A percentile compares a stretch with the other conserved stretches of the same genome.
These are phyloP conservation scores for Fomitopsis pinicola DNA, from an alignment of 1,284 basidiomycete genomes.

Conservation along the genomic window DNA sequence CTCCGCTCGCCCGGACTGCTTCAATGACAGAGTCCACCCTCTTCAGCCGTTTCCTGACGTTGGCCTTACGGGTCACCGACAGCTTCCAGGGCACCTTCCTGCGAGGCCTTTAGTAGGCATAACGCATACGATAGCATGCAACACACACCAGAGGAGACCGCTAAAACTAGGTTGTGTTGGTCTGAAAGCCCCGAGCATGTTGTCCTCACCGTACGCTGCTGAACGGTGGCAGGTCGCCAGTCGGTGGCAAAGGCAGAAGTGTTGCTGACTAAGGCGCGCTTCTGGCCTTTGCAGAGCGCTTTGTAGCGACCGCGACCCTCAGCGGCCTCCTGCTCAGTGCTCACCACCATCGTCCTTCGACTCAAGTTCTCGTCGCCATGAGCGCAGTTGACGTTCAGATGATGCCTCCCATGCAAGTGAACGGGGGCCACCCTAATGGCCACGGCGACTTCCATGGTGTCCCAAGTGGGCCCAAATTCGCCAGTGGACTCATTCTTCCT, in stretches of 20 bases:
- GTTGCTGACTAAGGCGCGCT: conserved; percentile 25
- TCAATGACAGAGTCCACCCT: conserved; percentile 93
- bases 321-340: conserved; percentile 3
- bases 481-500: conserved; percentile 85
- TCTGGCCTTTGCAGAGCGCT: not conserved
- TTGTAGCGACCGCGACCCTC: conserved; percentile 4
- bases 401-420: conserved; percentile 28
- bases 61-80: conserved; percentile 87
- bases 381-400: conserved; percentile 41
- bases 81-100: conserved; percentile 97
- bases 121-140: not conserved
- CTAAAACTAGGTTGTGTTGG: conserved; percentile 60
- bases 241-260: conserved; percentile 7
- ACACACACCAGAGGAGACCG: conserved; percentile 74
- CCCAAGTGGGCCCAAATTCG: conserved; percentile 53
- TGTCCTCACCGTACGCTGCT: conserved; percentile 8
- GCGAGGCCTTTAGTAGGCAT: not conserved
- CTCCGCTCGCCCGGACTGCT: conserved; percentile 77
- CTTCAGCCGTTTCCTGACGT: conserved; percentile 84
- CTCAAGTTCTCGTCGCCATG: conserved; percentile 14
- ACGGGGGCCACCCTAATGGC: conserved; percentile 35
- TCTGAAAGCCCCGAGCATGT: conserved; percentile 77
- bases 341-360: conserved; percentile 1
- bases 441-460: conserved; percentile 38
- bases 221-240: not conserved